These are phyloP conservation scores for Neoboletus brunneissimus DNA, from an alignment of 768 basidiomycete species.

Conservation along the genomic window DNA sequence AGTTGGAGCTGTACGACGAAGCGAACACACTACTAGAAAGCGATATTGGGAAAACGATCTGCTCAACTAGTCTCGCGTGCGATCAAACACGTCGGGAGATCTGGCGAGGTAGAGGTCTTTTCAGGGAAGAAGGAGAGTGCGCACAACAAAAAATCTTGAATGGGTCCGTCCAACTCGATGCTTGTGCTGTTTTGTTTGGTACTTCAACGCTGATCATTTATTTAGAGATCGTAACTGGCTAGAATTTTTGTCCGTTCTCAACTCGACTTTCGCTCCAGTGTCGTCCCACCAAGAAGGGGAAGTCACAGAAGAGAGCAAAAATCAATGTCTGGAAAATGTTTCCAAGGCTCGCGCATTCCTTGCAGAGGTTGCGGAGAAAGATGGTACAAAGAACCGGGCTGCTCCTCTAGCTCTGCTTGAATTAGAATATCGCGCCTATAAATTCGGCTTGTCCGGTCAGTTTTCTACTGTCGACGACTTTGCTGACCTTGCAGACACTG, in stretches of 20 bases:
- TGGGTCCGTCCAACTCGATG: slow-evolving; percentile 42
- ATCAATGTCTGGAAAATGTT: slow-evolving; percentile 38
- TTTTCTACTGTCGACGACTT: not conserved
- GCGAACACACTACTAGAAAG: slow-evolving; percentile 66
- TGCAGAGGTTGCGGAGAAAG: slow-evolving; percentile 52
- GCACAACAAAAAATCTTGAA: slow-evolving; percentile 60
- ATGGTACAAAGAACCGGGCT: slow-evolving; percentile 73
- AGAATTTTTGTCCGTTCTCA: slow-evolving; percentile 72
- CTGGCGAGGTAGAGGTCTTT: slow-evolving; percentile 53
- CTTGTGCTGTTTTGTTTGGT: slow-evolving; percentile 7
- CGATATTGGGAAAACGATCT: slow-evolving; percentile 65
- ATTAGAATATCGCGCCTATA: slow-evolving; percentile 58
- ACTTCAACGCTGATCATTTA: slow-evolving; percentile 20
- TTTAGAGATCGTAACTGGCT: slow-evolving; percentile 84
- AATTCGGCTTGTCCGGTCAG: slow-evolving; percentile 45
- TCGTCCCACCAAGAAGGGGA: slow-evolving; percentile 24
- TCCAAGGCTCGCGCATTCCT: slow-evolving; percentile 52
- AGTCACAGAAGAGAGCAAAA: slow-evolving; percentile 36
- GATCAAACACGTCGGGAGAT: slow-evolving; percentile 75
- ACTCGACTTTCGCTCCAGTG: slow-evolving; percentile 55
- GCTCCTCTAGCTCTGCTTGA: slow-evolving; percentile 73
- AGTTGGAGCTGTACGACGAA: slow-evolving; percentile 67
- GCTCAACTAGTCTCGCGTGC: slow-evolving; percentile 66
- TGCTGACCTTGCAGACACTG: not conserved
- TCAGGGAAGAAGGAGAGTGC: slow-evolving; percentile 57